Conservation (phyloP, 176 grass and related monocot genomes). For the Canna indica region DNA sequence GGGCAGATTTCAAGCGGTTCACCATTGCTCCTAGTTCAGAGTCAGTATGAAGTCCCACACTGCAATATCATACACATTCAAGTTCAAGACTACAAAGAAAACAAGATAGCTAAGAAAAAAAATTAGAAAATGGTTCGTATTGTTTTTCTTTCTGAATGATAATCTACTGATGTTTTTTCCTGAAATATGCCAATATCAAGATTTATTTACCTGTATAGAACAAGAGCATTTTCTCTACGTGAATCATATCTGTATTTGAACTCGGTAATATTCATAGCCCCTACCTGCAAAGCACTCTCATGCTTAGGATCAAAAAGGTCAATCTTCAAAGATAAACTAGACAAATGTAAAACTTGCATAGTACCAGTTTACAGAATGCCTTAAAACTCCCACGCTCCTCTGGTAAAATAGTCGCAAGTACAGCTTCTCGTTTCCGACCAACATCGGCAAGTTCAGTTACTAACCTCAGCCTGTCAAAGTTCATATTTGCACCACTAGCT, state of each 20-base stretch:
- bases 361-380: constrained; percentile 65
- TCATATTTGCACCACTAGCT: constrained; percentile 97
- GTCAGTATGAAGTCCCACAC: constrained; percentile 92
- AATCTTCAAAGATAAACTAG: not conserved
- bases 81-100: not conserved
- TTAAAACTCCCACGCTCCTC: constrained; percentile 91
- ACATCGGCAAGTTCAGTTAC: constrained; percentile 96
- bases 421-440: constrained; percentile 78
- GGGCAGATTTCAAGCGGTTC: constrained; percentile 50
- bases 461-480: constrained; percentile 84
- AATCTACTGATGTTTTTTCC: too few relatives aligned
- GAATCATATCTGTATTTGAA: constrained; percentile 98
- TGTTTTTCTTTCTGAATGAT: too few relatives aligned
- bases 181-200: not conserved
- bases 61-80: constrained; percentile 31
- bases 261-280: constrained; percentile 93
- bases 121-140: too few relatives aligned
- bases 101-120: not conserved
- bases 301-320: not conserved
- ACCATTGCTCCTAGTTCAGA: constrained; percentile 61
- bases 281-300: constrained; percentile 53
- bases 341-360: not conserved
- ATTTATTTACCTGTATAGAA: constrained; percentile 64
- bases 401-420: constrained; percentile 73
- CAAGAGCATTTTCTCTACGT: constrained; percentile 62